phyloP scores from a whole-genome alignment of 2,329 filamentous ascomycete species.

The Fusarium irregulare region DNA sequence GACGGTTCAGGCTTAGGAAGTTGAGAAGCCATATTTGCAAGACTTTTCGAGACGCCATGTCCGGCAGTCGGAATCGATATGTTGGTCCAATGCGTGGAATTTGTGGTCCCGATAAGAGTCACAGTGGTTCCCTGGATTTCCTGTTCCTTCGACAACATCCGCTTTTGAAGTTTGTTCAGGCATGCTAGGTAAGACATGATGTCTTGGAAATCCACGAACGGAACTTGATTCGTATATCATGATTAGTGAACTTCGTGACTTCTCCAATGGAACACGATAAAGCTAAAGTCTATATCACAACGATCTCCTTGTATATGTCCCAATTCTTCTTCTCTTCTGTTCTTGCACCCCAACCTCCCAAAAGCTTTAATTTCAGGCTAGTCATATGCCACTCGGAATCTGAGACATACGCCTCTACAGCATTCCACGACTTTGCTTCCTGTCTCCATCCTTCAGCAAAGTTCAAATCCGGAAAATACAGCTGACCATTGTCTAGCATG shows the following conservation, averaged over 20 bases:
- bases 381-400: neutral
- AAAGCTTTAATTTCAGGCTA: neutral
- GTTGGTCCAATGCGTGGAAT: too few relatives aligned
- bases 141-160: too few relatives aligned
- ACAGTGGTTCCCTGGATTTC: too few relatives aligned
- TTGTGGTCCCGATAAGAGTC: too few relatives aligned
- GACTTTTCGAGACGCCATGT: too few relatives aligned
- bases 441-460: neutral
- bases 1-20: too few relatives aligned
- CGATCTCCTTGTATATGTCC: neutral
- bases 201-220: neutral
- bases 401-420: fast-evolving
- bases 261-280: neutral
- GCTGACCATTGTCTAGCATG: fast-evolving
- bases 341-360: neutral
- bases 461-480: fast-evolving
- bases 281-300: neutral
- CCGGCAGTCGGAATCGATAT: too few relatives aligned
- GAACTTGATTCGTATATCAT: neutral
- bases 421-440: neutral
- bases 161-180: too few relatives aligned
- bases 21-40: too few relatives aligned
- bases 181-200: too few relatives aligned
- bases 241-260: neutral
- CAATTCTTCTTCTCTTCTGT: neutral